Evolutionary conservation across 1,139 yeast species (phyloP).

Genomic region (Groenewaldozyma auringiensis): DNA sequence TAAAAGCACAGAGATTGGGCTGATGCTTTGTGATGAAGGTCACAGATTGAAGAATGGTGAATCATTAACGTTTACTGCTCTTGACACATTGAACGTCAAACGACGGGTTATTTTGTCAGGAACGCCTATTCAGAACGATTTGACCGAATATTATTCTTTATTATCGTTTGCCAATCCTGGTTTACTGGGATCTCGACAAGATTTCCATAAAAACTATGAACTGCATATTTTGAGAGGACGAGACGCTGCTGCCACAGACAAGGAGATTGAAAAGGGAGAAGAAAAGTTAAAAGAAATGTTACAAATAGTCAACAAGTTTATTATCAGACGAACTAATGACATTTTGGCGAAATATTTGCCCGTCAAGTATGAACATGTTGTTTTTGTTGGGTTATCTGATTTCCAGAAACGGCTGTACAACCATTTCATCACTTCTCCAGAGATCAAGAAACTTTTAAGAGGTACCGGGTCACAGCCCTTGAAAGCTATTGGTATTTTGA

Average conservation of each 20-base stretch:
- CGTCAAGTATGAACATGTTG: slow-evolving; percentile 91
- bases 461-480: slow-evolving; percentile 78
- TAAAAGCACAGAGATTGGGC: slow-evolving; percentile 74
- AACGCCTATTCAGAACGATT: slow-evolving; percentile 94
- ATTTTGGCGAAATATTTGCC: slow-evolving; percentile 89
- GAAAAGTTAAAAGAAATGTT: slow-evolving; percentile 63
- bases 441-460: slow-evolving; percentile 57
- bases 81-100: slow-evolving; percentile 73
- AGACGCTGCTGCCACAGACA: slow-evolving; percentile 83
- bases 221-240: slow-evolving; percentile 72
- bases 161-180: slow-evolving; percentile 95
- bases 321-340: slow-evolving; percentile 93
- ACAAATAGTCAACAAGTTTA: slow-evolving; percentile 73
- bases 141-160: slow-evolving; percentile 88
- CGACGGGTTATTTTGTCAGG: slow-evolving; percentile 92
- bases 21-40: slow-evolving; percentile 92
- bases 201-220: slow-evolving; percentile 82
- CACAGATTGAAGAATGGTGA: slow-evolving; percentile 94
- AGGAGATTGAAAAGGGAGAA: slow-evolving; percentile 68
- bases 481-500: slow-evolving; percentile 80
- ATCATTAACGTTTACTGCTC: slow-evolving; percentile 82
- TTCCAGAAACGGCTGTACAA: slow-evolving; percentile 66
- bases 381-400: slow-evolving; percentile 76
- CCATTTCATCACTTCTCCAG: slow-evolving; percentile 75
- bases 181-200: slow-evolving; percentile 71